Evolutionary conservation across 1,284 basidiomycete genomes (phyloP), one percentile per base, ranked within the genome.

Genomic region (Megacollybia platyphylla): DNA sequence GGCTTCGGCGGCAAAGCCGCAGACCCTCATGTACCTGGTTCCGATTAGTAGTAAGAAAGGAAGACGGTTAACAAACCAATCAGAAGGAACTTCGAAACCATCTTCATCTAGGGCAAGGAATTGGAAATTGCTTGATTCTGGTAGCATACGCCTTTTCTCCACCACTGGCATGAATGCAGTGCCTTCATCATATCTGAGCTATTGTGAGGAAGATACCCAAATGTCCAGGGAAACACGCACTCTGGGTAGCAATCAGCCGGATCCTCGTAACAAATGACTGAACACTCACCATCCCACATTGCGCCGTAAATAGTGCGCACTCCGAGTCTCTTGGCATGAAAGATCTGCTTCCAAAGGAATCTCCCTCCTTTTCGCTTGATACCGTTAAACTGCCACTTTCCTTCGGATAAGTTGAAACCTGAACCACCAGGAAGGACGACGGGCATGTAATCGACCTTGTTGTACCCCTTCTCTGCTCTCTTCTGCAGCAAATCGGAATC

Each of bases 241-340:
- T n/a, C 11, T 34, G 31, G 7, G 5, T 34, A 17, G 15, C 11
- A 17, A 34, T 34, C 15, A 34, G 31, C 31, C 5, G 2, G 20
- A 24, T 24, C 20, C 20, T 24, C 5, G 20, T 24, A 24, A 5
- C 20, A 24, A 5, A 3, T 24, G 20, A 24, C 20, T 15, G 15
- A 6, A 5, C 30, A 71, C 79, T 55, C 46, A 84, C 79, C 83
- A 51, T 87, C 85, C 82, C 83, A 87, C 83, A 86, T 87, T 6
- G 82, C 83, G 17, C 79, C 79, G 49, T 86, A 86, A 42, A 86
- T 69, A 2, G 63, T 77, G n/a, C 73, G 66, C 10, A 74, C 76
- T 8, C 79, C 79, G 32, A 69, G 67, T 35, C 68, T 62, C 26
- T 69, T 69, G 7, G 71, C 77, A 51, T 84, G 79, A 60, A 68